Conservation (phyloP, 1,139 yeast species). For the Blastobotrys ciferrii region DNA sequence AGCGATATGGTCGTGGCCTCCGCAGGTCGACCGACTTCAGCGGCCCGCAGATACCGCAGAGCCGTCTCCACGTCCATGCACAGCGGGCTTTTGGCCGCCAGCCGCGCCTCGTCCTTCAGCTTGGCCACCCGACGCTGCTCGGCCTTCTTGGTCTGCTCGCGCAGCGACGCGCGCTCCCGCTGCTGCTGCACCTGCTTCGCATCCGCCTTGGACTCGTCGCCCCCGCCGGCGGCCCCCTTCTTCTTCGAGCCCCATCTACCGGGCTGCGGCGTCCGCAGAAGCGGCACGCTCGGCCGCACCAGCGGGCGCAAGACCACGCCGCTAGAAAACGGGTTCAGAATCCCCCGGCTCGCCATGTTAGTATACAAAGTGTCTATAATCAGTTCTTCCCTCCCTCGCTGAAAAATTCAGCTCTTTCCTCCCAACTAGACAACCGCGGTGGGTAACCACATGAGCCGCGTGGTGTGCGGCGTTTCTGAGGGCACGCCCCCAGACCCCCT, state of each 20-base stretch:
- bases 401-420: too few relatives aligned
- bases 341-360: conserved; percentile 10
- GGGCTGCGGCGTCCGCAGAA: conserved; percentile 5
- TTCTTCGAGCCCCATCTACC: conserved; percentile 13
- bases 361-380: too few relatives aligned
- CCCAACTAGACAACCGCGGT: too few relatives aligned
- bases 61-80: conserved; percentile 75
- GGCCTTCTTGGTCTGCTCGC: conserved; percentile 28
- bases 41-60: conserved; percentile 75
- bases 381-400: too few relatives aligned
- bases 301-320: neutral
- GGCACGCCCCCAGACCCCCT: too few relatives aligned
- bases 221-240: conserved; percentile 6
- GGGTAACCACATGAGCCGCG: too few relatives aligned
- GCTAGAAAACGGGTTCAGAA: neutral
- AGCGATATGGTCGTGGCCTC: conserved; percentile 66
- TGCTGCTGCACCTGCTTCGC: conserved; percentile 36
- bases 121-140: conserved; percentile 23
- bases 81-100: conserved; percentile 44
- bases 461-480: too few relatives aligned
- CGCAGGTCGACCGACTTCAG: conserved; percentile 81
- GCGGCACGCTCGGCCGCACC: neutral
- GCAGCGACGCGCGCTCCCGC: conserved; percentile 30
- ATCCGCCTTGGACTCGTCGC: conserved; percentile 28
- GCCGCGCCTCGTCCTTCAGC: conserved; percentile 23